These are phyloP conservation scores for Diophrys sp. DNA, from an alignment of 73 alveolate species.

Conservation along the genomic window DNA sequence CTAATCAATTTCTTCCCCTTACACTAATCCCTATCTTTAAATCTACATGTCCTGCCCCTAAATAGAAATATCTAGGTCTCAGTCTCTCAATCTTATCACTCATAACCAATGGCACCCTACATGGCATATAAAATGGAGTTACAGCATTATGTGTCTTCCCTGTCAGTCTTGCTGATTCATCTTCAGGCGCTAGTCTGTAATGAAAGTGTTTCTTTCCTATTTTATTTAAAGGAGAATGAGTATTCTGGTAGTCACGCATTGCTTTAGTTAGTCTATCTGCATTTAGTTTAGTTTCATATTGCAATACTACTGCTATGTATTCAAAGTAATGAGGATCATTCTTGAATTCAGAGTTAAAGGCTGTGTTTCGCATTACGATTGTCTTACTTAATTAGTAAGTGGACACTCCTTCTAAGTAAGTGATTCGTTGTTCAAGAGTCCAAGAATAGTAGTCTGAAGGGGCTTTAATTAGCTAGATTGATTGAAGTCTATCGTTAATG, in stretches of 20 bases:
- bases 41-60: neutral
- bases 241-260: conserved; percentile 38
- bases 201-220: conserved; percentile 60
- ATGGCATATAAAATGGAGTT: conserved; percentile 71
- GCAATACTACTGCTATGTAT: conserved; percentile 54
- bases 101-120: neutral
- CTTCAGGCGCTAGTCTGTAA: conserved; percentile 62
- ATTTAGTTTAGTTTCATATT: conserved; percentile 48
- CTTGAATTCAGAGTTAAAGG: conserved; percentile 30
- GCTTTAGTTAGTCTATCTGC: conserved; percentile 49
- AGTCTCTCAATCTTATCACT: neutral
- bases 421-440: conserved; percentile 43
- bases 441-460: conserved; percentile 50
- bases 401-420: conserved; percentile 59
- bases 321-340: conserved; percentile 50
- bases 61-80: neutral
- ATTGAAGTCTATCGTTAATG: conserved; percentile 21
- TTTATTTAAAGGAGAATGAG: conserved; percentile 1
- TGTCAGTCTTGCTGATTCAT: conserved; percentile 48
- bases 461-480: conserved; percentile 39
- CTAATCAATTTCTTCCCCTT: too few species aligned
- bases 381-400: conserved; percentile 68
- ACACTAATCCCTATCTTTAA: neutral
- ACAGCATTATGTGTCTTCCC: conserved; percentile 70
- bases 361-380: conserved; percentile 64